Evolutionary conservation across 2,329 filamentous ascomycete genomes (phyloP).

Genomic region (Trematosphaeria pertusa): DNA sequence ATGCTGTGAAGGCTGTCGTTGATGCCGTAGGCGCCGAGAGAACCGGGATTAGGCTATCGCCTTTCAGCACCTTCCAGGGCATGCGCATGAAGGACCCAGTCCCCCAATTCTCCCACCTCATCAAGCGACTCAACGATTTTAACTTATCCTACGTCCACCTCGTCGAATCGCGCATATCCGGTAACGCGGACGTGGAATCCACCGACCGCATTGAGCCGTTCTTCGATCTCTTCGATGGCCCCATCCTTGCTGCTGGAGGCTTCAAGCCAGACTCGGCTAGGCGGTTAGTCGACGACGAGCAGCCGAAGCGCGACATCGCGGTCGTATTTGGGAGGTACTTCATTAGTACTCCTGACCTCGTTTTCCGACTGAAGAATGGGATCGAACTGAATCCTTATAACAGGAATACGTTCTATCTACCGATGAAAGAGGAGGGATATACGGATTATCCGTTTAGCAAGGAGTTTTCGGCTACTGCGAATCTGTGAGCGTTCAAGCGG

Average conservation of each 20-base stretch:
- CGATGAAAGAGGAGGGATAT: conserved; percentile 48
- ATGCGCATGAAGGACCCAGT: conserved; percentile 69
- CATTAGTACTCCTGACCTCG: conserved; percentile 58
- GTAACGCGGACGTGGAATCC: conserved; percentile 45
- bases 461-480: conserved; percentile 29
- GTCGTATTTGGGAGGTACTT: conserved; percentile 59
- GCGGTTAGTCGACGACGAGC: conserved; percentile 48
- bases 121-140: conserved; percentile 58
- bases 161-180: conserved; percentile 63
- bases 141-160: conserved; percentile 60
- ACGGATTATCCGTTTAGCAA: conserved; percentile 51
- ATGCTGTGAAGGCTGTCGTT: conserved; percentile 60
- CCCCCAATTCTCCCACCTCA: conserved; percentile 68
- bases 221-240: conserved; percentile 32
- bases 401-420: conserved; percentile 54
- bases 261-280: conserved; percentile 49
- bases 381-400: conserved; percentile 55
- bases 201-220: conserved; percentile 31
- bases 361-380: conserved; percentile 53
- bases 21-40: conserved; percentile 63
- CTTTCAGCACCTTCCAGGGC: conserved; percentile 67
- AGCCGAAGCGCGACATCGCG: conserved; percentile 52
- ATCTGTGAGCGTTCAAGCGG: not conserved
- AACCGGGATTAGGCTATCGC: conserved; percentile 66
- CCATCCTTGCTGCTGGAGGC: conserved; percentile 52